Conservation (phyloP, 306 rosid genomes). For the Prunus davidiana region DNA sequence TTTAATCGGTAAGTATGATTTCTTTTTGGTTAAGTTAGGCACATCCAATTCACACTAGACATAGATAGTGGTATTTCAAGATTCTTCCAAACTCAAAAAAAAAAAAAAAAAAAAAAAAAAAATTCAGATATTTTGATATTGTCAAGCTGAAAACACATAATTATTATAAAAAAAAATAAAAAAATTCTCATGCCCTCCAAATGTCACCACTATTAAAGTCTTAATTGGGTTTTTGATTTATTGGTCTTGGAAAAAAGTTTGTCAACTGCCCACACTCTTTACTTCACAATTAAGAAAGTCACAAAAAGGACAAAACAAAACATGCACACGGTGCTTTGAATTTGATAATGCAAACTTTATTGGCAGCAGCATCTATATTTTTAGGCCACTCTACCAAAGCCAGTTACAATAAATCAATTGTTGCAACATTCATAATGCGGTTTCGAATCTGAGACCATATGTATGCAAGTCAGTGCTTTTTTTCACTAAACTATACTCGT, state of each 20-base stretch:
- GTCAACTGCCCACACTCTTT: not conserved
- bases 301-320: not conserved
- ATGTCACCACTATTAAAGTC: too few relatives aligned
- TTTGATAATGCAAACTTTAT: not conserved
- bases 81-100: not conserved
- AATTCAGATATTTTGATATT: too few relatives aligned
- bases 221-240: too few relatives aligned
- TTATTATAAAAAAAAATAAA: too few relatives aligned
- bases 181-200: too few relatives aligned
- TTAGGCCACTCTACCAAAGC: too few relatives aligned
- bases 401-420: too few relatives aligned
- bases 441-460: fast-evolving
- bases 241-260: constrained; percentile 30
- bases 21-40: not conserved
- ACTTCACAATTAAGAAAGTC: constrained; percentile 36
- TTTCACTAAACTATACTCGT: too few relatives aligned
- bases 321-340: not conserved
- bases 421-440: too few relatives aligned
- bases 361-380: not conserved
- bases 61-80: not conserved
- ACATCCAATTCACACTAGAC: not conserved
- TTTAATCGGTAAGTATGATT: not conserved
- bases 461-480: too few relatives aligned
- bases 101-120: too few relatives aligned
- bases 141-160: too few relatives aligned